phyloP scores from a whole-genome alignment of 2,329 filamentous ascomycete genomes.

The Nemania bipapillata region DNA sequence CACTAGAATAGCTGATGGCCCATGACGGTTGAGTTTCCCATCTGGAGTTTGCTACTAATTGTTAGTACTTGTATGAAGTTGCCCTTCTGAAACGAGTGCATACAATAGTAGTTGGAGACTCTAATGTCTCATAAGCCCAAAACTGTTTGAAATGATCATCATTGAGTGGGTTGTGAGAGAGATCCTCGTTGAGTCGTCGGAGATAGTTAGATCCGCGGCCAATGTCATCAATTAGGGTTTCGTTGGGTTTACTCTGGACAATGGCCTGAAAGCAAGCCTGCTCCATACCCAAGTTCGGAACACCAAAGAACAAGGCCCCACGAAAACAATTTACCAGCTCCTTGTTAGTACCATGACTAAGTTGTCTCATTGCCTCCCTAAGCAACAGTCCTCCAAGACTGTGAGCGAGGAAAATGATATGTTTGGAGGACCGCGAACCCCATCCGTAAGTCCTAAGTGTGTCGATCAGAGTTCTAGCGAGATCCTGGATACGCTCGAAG shows the following conservation, averaged over 20 bases:
- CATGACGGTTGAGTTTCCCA: slow-evolving; percentile 17
- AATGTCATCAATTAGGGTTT: slow-evolving; percentile 27
- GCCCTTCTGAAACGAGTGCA: background rate
- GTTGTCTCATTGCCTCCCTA: slow-evolving; percentile 41
- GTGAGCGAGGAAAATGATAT: slow-evolving; percentile 45
- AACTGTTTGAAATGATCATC: slow-evolving; percentile 16
- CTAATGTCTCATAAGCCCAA: slow-evolving; percentile 36
- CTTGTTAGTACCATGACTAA: background rate
- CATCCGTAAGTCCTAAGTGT: slow-evolving; percentile 38
- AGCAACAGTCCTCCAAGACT: slow-evolving; percentile 48
- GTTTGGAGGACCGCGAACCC: slow-evolving; percentile 35
- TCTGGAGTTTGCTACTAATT: slow-evolving; percentile 3
- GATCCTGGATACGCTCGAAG: slow-evolving; percentile 44
- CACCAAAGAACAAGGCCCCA: slow-evolving; percentile 34
- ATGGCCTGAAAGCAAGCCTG: slow-evolving; percentile 17
- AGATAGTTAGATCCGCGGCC: slow-evolving; percentile 22
- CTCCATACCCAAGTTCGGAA: slow-evolving; percentile 35
- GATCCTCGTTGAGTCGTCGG: slow-evolving; percentile 16
- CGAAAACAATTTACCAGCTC: slow-evolving; percentile 4
- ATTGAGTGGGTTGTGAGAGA: background rate
- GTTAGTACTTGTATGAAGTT: background rate
- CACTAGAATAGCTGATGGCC: slow-evolving; percentile 27
- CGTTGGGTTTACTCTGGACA: slow-evolving; percentile 25
- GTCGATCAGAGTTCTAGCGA: slow-evolving; percentile 36
- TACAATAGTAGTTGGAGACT: slow-evolving; percentile 33